These are phyloP conservation scores for Lipomyces spencermartinsiae DNA, from an alignment of 805 yeast species.

Conservation along the genomic window DNA sequence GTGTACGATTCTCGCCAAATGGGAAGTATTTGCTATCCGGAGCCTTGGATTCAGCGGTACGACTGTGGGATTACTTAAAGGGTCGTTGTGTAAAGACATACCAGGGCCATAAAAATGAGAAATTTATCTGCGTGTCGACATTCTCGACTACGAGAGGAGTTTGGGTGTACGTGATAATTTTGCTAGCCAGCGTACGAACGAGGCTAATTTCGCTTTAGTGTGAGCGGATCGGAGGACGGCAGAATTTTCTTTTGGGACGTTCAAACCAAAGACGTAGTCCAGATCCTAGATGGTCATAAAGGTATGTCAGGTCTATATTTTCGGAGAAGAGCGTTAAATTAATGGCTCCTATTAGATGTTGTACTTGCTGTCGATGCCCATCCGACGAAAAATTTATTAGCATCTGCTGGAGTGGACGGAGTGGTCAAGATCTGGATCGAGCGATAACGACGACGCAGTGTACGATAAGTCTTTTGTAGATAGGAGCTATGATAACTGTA, in stretches of 20 bases:
- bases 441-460: not conserved
- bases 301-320: constrained; percentile 21
- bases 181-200: not conserved
- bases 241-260: constrained; percentile 69
- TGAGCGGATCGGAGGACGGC: constrained; percentile 66
- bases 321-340: not conserved
- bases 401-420: constrained; percentile 38
- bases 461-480: not conserved
- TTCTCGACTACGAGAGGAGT: constrained; percentile 55
- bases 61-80: constrained; percentile 88
- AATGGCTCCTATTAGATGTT: constrained; percentile 16
- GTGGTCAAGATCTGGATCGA: constrained; percentile 29
- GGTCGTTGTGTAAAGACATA: constrained; percentile 81
- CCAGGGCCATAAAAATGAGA: constrained; percentile 48
- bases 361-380: constrained; percentile 40
- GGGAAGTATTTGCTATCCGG: constrained; percentile 81
- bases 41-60: constrained; percentile 77
- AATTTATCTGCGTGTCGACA: constrained; percentile 58
- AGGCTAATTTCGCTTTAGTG: constrained; percentile 37
- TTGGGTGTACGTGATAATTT: constrained; percentile 45
- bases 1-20: constrained; percentile 79
- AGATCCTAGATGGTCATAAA: constrained; percentile 41
- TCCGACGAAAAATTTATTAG: constrained; percentile 35
- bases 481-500: not conserved
- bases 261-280: constrained; percentile 60